These are phyloP conservation scores for Erucastrum elatum DNA, from an alignment of 345 rosid genomes.

Conservation along the genomic window DNA sequence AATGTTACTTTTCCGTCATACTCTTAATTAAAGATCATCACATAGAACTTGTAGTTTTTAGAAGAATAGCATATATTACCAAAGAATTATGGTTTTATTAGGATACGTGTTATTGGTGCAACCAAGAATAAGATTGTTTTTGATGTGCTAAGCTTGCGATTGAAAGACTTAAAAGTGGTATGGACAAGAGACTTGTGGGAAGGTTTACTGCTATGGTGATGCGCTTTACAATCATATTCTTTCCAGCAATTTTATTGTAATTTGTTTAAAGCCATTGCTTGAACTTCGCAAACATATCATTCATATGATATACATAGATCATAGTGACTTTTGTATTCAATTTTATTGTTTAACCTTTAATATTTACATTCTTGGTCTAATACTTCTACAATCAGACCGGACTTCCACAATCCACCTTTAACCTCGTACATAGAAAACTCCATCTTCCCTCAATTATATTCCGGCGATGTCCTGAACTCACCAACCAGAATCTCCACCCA, in stretches of 20 bases:
- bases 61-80: not conserved
- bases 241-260: too few species aligned
- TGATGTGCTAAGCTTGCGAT: not conserved
- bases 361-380: slow-evolving; percentile 38
- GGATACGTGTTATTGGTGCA: not conserved
- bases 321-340: not conserved
- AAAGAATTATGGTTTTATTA: too few species aligned
- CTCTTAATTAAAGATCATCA: not conserved
- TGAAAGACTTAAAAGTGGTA: too few species aligned
- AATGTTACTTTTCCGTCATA: not conserved
- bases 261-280: too few species aligned
- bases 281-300: not conserved
- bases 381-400: slow-evolving; percentile 52
- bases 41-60: not conserved
- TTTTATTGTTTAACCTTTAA: not conserved
- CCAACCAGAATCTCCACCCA: slow-evolving; percentile 59
- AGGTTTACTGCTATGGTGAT: too few species aligned
- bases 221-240: too few species aligned
- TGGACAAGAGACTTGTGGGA: too few species aligned
- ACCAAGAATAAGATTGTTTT: not conserved
- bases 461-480: slow-evolving; percentile 41
- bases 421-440: slow-evolving; percentile 51
- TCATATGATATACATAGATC: not conserved
- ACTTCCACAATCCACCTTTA: slow-evolving; percentile 53
- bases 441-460: slow-evolving; percentile 36